Percentiles rank a stretch among this genome's conserved stretches.
Evolutionary conservation across 164 flowering plant genomes (phyloP).

Genomic region (Saururus chinensis): DNA sequence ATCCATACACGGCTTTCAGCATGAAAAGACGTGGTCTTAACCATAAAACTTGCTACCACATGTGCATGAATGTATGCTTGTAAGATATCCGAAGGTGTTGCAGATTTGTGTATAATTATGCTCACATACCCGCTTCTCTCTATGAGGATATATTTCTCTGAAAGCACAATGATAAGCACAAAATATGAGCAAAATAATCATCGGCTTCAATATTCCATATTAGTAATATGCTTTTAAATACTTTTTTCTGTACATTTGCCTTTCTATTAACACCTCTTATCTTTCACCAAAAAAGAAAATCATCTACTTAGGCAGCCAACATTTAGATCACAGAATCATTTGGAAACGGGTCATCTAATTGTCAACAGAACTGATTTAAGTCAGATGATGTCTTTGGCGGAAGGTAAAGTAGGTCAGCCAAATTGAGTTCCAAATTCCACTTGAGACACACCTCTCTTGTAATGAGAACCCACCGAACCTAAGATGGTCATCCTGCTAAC

Average conservation of each 20-base stretch:
- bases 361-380: no score
- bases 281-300: no score
- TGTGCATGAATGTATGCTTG: conserved; percentile 79
- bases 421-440: no score
- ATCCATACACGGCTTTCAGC: conserved; percentile 72
- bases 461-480: conserved; percentile 37
- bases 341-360: no score
- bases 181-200: neutral
- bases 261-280: no score
- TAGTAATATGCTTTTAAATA: no score
- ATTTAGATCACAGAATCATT: no score
- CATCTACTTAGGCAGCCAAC: no score
- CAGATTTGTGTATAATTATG: conserved; percentile 54
- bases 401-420: no score
- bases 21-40: conserved; percentile 21
- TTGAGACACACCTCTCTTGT: conserved; percentile 45
- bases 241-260: no score
- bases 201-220: neutral
- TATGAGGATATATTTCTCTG: conserved; percentile 62
- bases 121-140: conserved; percentile 39
- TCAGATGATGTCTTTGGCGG: no score
- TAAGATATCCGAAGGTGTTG: conserved; percentile 61
- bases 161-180: conserved; percentile 5
- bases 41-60: conserved; percentile 40
- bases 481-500: conserved; percentile 47